A percentile compares a stretch with the other conserved stretches of the same genome.
Evolutionary conservation across 768 basidiomycete species (phyloP).

Genomic region (Tulasnella sp.): DNA sequence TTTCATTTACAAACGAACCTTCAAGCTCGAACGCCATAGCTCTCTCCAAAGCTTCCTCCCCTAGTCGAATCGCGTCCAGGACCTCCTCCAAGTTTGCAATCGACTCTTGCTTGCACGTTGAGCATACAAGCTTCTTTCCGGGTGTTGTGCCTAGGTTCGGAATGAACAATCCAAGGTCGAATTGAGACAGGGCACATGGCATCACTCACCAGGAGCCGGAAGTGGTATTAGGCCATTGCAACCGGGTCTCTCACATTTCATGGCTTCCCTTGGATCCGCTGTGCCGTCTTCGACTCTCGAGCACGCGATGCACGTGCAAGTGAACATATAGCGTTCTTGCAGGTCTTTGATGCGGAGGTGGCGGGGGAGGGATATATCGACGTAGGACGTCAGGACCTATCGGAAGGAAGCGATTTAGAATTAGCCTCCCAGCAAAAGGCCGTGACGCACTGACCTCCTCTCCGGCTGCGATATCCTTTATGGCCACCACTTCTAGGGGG

Average conservation of each 20-base stretch:
- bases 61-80: conserved; percentile 66
- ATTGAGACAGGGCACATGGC: background rate
- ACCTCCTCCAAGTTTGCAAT: conserved; percentile 50
- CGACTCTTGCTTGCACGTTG: conserved; percentile 2
- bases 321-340: conserved; percentile 75
- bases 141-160: background rate
- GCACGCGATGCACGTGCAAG: conserved; percentile 71
- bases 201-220: conserved; percentile 29
- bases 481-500: conserved; percentile 71
- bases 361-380: conserved; percentile 78
- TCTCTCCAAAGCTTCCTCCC: conserved; percentile 75
- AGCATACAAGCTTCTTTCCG: background rate
- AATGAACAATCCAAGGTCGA: no score
- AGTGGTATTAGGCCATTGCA: conserved; percentile 31
- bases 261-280: conserved; percentile 65
- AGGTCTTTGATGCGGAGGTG: conserved; percentile 59
- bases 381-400: conserved; percentile 80
- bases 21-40: conserved; percentile 63
- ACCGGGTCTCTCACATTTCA: conserved; percentile 53
- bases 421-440: background rate
- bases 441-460: conserved; percentile 65
- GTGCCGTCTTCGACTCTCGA: conserved; percentile 26
- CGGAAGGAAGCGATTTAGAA: background rate
- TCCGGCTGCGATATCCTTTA: conserved; percentile 62
- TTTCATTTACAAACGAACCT: no score